Evolutionary conservation across 371 early-diverging fungal species (phyloP).

Genomic region (Mucor racemosus): DNA sequence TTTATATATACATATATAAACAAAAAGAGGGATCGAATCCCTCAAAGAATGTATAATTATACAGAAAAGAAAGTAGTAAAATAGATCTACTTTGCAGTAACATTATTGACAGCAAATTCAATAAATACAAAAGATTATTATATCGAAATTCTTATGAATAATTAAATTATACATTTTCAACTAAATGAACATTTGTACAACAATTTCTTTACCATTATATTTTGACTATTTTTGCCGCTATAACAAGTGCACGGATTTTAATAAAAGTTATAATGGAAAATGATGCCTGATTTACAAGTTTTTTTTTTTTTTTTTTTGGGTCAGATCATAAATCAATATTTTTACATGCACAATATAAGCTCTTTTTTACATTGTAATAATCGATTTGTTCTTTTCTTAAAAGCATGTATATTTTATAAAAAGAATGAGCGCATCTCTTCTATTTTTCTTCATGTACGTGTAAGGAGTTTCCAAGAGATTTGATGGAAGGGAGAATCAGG

Average conservation of each 20-base stretch:
- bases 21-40: conserved; percentile 1
- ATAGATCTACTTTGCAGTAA: conserved; percentile 7
- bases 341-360: too few relatives aligned
- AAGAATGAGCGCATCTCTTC: background rate
- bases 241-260: conserved; percentile 1
- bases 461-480: conserved; percentile 7
- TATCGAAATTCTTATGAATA: background rate
- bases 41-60: background rate
- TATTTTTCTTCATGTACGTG: background rate
- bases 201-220: background rate
- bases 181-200: background rate
- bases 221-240: background rate
- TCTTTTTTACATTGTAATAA: too few relatives aligned
- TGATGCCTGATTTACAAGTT: background rate
- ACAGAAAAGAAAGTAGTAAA: background rate
- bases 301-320: background rate
- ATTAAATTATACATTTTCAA: background rate
- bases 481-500: conserved; percentile 3
- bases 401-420: background rate
- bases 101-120: conserved; percentile 6
- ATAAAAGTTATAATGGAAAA: background rate
- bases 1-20: background rate
- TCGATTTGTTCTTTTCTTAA: background rate
- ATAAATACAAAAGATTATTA: background rate
- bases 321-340: background rate